Evolutionary conservation across 768 basidiomycete species (phyloP), one percentile per base, ranked within the genome.

Genomic region (Xerocomus brunneocitrinus): DNA sequence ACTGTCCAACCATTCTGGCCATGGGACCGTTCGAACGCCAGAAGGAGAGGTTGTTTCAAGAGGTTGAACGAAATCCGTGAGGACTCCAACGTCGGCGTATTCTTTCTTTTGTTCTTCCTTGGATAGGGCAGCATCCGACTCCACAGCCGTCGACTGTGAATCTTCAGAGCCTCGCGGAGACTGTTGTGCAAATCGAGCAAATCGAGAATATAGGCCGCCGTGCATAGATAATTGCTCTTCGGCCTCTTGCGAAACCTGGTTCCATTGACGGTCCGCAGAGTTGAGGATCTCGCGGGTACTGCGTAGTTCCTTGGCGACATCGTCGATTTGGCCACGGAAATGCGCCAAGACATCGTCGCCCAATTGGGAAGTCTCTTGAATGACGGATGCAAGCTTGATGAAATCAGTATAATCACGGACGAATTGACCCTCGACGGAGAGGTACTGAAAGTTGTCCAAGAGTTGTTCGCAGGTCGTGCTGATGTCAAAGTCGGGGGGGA

Each of bases 131-230:
- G 25, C 35, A 49, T 63, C 62, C 40, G 60, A 36, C 22, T 58
- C 60, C 25, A 85, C 81, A 16, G 75, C 75, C 0, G 85, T 87
- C 24, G 63, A 62, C 49, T 82, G 78, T 1, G 86, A 87, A 64
- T 86, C 84, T 62, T 80, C 79, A n/a, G 86, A 87, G 45, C 80
- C 84, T 50, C 83, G 76, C 13, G 79, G 74, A 1, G 67, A 66
- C n/a, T 73, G 71, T 38, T 75, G 73, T 38, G 52, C 50, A 52
- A 62, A 38, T 24, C 34, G 53, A 31, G 46, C 44, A 36, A 66
- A 45, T 32, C 35, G 53, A 47, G 55, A 50, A 22, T 32, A 41
- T 14, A 27, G 22, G 8, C 54, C 43, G 27, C 50, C 52, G 44
- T 56, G 54, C 1, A 36, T 28, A 10, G 53, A 53, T 31, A 80